Percentiles rank a stretch among this genome's conserved stretches.
Conservation (phyloP, 768 basidiomycete genomes). For the Leccinum barrowsii region DNA sequence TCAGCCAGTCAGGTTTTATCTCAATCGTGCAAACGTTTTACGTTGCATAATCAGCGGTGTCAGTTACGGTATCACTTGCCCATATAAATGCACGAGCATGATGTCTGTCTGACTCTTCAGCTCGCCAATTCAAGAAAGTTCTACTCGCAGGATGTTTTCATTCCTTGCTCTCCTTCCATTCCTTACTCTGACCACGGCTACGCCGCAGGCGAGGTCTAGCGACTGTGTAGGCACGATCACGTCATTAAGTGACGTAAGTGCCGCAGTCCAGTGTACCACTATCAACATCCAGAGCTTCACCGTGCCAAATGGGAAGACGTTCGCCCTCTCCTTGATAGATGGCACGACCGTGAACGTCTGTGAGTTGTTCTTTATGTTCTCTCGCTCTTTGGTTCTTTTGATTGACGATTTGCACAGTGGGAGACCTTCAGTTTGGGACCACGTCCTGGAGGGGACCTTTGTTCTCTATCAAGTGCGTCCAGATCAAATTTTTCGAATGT, state of each 20-base stretch:
- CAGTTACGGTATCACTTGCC: not conserved
- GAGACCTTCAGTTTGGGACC: slow-evolving; percentile 56
- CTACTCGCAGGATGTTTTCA: slow-evolving; percentile 9
- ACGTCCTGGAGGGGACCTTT: slow-evolving; percentile 51
- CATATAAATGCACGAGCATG: slow-evolving; percentile 1
- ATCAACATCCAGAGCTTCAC: slow-evolving; percentile 56
- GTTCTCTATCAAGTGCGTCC: slow-evolving; percentile 45
- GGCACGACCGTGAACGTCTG: slow-evolving; percentile 59
- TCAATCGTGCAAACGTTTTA: not conserved
- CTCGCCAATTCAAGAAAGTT: not conserved
- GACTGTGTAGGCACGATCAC: slow-evolving; percentile 52
- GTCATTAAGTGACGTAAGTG: slow-evolving; percentile 47
- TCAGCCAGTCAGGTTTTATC: not conserved
- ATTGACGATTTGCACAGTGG: slow-evolving; percentile 35
- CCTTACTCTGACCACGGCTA: slow-evolving; percentile 15
- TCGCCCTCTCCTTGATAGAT: slow-evolving; percentile 42
- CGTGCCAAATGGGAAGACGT: slow-evolving; percentile 50
- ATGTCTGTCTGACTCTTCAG: not conserved
- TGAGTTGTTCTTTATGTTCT: slow-evolving; percentile 25
- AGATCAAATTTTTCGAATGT: not conserved
- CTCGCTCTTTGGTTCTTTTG: not conserved
- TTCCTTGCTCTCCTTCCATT: slow-evolving; percentile 14
- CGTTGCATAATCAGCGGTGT: not conserved
- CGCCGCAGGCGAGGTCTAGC: slow-evolving; percentile 10
- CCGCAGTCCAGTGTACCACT: slow-evolving; percentile 53